Percentiles rank a stretch among this genome's conserved stretches.
Evolutionary conservation across 202 grass and related monocot species (phyloP).

Genomic region (Panicum hallii): DNA sequence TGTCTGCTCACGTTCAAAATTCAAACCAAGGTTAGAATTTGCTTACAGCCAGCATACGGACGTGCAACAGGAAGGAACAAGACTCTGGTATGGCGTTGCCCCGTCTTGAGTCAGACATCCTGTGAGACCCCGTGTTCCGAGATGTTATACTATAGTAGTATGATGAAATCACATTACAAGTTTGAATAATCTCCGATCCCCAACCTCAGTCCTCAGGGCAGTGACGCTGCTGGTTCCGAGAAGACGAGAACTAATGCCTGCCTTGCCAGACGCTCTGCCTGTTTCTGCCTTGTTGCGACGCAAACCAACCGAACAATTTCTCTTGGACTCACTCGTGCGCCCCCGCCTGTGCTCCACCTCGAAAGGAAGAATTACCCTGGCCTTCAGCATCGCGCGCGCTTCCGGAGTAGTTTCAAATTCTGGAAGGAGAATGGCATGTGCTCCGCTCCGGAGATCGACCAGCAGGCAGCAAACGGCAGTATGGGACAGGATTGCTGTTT

Average conservation of each 20-base stretch:
- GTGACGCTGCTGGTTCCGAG: background rate
- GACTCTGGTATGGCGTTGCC: conserved; percentile 13
- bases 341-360: background rate
- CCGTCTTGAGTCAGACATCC: conserved; percentile 1
- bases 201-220: background rate
- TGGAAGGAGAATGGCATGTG: background rate
- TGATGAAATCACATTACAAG: too few relatives aligned
- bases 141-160: background rate
- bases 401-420: background rate
- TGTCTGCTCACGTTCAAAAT: background rate
- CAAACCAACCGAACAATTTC: background rate
- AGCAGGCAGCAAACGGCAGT: background rate
- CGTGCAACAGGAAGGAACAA: background rate
- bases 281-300: conserved; percentile 3
- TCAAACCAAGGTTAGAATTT: background rate
- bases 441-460: background rate
- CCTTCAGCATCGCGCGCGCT: background rate
- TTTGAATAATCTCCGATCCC: too few relatives aligned
- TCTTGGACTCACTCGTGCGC: background rate
- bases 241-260: background rate
- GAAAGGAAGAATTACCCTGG: background rate
- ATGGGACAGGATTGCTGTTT: background rate
- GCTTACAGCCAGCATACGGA: background rate
- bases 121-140: background rate
- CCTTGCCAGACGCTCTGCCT: background rate